These are phyloP conservation scores for Cryphonectria nitschkei DNA, from an alignment of 2,329 filamentous ascomycete genomes.

Conservation along the genomic window DNA sequence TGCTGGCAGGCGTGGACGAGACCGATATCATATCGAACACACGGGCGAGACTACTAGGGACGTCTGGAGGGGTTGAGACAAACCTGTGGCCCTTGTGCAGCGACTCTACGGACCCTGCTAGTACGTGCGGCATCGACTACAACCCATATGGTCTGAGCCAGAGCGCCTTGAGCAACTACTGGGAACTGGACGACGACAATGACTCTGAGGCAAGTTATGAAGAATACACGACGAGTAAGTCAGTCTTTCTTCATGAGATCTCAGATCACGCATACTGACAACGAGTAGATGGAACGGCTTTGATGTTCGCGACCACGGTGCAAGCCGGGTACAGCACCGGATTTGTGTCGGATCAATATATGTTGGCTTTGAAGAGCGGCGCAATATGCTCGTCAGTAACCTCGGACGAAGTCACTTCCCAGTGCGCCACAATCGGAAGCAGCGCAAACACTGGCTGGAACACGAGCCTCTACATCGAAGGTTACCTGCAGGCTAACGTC, in stretches of 20 bases:
- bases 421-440: neutral
- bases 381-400: neutral
- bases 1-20: neutral
- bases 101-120: neutral
- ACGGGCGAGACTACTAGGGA: slow-evolving; percentile 4
- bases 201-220: no score
- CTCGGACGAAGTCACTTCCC: neutral
- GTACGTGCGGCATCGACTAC: slow-evolving; percentile 17
- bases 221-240: neutral
- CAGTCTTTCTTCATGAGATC: neutral
- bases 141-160: slow-evolving; percentile 16
- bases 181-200: neutral
- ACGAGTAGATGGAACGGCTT: slow-evolving; percentile 10
- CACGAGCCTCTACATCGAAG: neutral
- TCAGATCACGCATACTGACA: neutral
- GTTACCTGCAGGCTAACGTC: neutral
- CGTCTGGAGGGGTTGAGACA: slow-evolving; percentile 12
- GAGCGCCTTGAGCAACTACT: slow-evolving; percentile 20
- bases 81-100: slow-evolving; percentile 21
- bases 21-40: neutral
- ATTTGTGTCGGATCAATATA: neutral
- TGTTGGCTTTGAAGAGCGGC: slow-evolving; percentile 18
- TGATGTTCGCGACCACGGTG: slow-evolving; percentile 18
- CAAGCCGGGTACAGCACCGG: slow-evolving; percentile 13
- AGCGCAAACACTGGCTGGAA: slow-evolving; percentile 5